Evolutionary conservation across 75 land plant genomes (phyloP).

Genomic region (Selaginella moellendorffii): DNA sequence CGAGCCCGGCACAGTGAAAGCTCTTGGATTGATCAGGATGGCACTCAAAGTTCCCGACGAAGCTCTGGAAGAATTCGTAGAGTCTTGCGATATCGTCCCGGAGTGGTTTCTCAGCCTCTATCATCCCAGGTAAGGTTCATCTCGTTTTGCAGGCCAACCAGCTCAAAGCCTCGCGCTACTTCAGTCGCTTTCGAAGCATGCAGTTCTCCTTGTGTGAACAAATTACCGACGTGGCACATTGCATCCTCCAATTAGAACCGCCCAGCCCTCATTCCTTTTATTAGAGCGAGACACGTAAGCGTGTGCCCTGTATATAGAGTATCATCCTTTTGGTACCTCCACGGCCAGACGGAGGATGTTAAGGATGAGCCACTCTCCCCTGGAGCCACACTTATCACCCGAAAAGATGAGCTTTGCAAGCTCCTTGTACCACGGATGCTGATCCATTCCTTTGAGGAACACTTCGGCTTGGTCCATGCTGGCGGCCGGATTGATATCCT

Average conservation of each 20-base stretch:
- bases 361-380: constrained; percentile 6
- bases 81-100: neutral
- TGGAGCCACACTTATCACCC: neutral
- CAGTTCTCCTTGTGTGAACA: neutral
- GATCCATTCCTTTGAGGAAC: neutral
- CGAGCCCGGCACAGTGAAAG: neutral
- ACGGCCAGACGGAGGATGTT: neutral
- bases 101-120: neutral
- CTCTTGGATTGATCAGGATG: neutral
- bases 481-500: constrained; percentile 10
- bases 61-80: neutral
- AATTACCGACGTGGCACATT: too few species aligned
- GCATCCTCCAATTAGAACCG: too few species aligned
- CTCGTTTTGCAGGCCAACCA: neutral
- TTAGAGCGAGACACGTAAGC: too few species aligned
- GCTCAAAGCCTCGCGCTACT: neutral
- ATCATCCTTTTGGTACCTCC: too few species aligned
- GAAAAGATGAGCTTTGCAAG: constrained; percentile 9
- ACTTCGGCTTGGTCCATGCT: constrained; percentile 1
- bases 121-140: neutral
- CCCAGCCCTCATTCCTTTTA: too few species aligned
- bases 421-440: constrained; percentile 11
- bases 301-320: too few species aligned
- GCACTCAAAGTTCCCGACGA: neutral
- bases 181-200: neutral